Conservation (phyloP, 2,329 filamentous ascomycete genomes). For the Penicillium sp. region DNA sequence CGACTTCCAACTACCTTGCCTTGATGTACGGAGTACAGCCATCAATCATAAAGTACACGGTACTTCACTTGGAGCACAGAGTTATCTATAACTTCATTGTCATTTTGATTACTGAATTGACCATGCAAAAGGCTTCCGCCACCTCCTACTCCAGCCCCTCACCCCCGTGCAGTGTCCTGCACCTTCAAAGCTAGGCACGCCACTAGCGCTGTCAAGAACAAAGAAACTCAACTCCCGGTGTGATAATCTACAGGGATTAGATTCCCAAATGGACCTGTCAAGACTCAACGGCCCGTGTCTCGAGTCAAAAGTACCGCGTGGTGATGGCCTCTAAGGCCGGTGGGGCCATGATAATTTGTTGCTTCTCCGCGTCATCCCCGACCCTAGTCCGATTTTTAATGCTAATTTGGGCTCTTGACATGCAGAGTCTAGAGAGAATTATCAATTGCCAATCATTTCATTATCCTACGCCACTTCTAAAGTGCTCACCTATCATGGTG, state of each 20-base stretch:
- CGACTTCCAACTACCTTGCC: too few species aligned
- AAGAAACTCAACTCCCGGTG: neutral
- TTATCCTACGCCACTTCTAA: constrained; percentile 9
- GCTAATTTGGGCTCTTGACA: constrained; percentile 10
- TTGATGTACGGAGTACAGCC: too few species aligned
- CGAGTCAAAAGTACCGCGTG: constrained; percentile 4
- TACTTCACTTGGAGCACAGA: too few species aligned
- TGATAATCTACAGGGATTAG: neutral
- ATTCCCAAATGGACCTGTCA: constrained; percentile 17
- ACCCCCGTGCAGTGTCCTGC: neutral
- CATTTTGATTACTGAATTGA: neutral
- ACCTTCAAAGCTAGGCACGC: neutral
- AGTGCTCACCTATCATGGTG: neutral
- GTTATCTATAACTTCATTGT: neutral
- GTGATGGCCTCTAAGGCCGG: constrained; percentile 3
- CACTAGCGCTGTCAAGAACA: constrained; percentile 19
- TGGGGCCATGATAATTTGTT: constrained; percentile 5
- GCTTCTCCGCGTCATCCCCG: constrained; percentile 4
- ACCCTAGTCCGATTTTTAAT: constrained; percentile 12
- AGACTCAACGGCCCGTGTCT: constrained; percentile 19
- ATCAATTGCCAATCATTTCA: constrained; percentile 16
- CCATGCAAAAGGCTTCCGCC: neutral
- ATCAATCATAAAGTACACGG: too few species aligned
- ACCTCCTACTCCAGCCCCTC: neutral
- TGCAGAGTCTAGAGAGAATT: constrained; percentile 3